A percentile compares a stretch with the other conserved stretches of the same genome.
These are phyloP conservation scores for Apostasia shenzhenica DNA, from an alignment of 106 monocot genomes.

Conservation along the genomic window DNA sequence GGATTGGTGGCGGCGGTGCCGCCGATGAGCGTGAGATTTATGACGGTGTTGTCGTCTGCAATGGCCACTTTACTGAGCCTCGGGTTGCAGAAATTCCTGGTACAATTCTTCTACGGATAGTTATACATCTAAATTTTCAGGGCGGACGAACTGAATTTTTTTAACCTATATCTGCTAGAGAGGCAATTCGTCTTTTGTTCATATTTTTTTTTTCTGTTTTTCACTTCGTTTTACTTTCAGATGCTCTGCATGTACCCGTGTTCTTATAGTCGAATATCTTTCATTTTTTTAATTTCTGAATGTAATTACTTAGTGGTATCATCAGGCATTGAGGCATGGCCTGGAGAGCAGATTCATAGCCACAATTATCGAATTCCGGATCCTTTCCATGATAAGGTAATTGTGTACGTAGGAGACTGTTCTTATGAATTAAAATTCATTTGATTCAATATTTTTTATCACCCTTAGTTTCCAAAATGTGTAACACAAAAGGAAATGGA, in stretches of 20 bases:
- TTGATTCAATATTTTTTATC: too few species aligned
- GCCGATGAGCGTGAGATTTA: constrained; percentile 41
- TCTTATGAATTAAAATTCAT: too few species aligned
- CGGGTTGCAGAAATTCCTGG: constrained; percentile 74
- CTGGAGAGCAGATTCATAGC: constrained; percentile 92
- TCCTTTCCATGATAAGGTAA: constrained; percentile 43
- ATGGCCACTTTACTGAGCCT: constrained; percentile 79
- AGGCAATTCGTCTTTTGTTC: background rate
- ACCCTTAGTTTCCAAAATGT: too few species aligned
- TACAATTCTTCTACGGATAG: constrained; percentile 9
- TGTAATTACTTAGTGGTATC: background rate
- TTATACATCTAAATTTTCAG: background rate
- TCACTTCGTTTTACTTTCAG: too few species aligned
- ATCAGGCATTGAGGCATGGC: constrained; percentile 75
- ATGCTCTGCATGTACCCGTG: too few species aligned
- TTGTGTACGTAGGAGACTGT: too few species aligned
- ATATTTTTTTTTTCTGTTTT: too few species aligned
- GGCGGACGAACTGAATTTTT: too few species aligned
- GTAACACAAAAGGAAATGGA: too few species aligned
- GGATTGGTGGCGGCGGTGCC: constrained; percentile 2
- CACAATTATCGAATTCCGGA: constrained; percentile 91
- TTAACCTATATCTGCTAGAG: too few species aligned
- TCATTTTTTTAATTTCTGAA: background rate
- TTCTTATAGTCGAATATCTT: background rate
- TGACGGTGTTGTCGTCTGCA: constrained; percentile 88